Percentiles rank a stretch among this genome's conserved stretches.
Evolutionary conservation across 164 flowering plant species (phyloP).

Genomic region (Chloranthus sessilifolius): DNA sequence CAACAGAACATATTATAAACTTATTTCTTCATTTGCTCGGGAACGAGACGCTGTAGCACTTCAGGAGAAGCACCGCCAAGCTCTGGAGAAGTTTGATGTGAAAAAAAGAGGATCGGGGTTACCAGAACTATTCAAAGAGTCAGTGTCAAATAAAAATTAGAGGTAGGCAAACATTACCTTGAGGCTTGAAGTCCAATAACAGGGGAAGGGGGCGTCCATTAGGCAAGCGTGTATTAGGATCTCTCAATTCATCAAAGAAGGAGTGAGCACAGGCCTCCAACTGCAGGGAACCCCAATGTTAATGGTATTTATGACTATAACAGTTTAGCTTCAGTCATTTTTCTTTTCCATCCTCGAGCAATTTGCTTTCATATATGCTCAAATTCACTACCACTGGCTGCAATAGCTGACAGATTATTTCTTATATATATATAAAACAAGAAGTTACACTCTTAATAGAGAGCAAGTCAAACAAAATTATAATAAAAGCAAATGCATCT

Average conservation of each 20-base stretch:
- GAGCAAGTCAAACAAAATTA: too few relatives aligned
- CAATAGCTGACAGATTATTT: too few relatives aligned
- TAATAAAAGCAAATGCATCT: too few relatives aligned
- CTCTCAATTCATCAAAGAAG: slow-evolving; percentile 83
- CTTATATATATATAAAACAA: too few relatives aligned
- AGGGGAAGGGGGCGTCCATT: slow-evolving; percentile 80
- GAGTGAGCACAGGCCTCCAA: slow-evolving; percentile 93
- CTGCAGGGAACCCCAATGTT: slow-evolving; percentile 46
- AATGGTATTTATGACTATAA: too few relatives aligned
- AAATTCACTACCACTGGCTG: too few relatives aligned
- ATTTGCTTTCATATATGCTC: too few relatives aligned
- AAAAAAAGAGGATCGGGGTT: neutral
- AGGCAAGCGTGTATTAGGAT: slow-evolving; percentile 63
- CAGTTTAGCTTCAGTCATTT: too few relatives aligned
- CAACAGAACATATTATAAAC: slow-evolving; percentile 2
- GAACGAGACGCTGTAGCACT: slow-evolving; percentile 59
- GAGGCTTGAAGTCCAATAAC: slow-evolving; percentile 75
- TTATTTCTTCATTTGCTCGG: slow-evolving; percentile 49
- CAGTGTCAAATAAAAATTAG: neutral
- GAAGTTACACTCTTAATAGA: too few relatives aligned
- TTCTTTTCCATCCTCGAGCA: too few relatives aligned
- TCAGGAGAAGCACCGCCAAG: slow-evolving; percentile 56
- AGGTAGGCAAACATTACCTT: slow-evolving; percentile 42
- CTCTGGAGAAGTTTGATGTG: slow-evolving; percentile 32
- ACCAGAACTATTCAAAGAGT: neutral